Base-by-base conservation (phyloP, 2,329 filamentous ascomycete genomes). In the Lecanicillium sp. region DNA sequence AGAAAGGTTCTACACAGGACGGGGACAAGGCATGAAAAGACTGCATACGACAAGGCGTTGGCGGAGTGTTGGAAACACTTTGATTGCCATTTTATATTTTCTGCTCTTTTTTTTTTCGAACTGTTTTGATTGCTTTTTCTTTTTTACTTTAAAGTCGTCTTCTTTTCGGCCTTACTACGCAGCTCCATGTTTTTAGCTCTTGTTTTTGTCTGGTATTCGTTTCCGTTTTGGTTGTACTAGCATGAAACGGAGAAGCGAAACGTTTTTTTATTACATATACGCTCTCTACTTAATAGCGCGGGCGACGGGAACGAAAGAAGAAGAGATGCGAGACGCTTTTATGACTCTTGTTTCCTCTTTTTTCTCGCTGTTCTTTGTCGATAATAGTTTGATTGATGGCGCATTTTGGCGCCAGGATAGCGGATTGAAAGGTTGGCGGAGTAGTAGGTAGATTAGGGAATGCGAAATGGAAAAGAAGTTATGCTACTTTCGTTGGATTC, bases 161-260 rank as follows among this genome's bases (percentile, higher is more conserved):
- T 37, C 36, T 40, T 11, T 17, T 31, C 37, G 18, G 37, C 44
- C 29, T 25, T 25, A 7, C 11, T 25, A 6, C 11, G 7, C 7
- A 25, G 22, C 6, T 11, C 7, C 22, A 11, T 38, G n/a, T 15
- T 40, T 38, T 37, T 36, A 29, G 17, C 45, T 31, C 33, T 36
- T 39, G 41, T 14, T 15, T 30, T 40, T n/a, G 36, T 45, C 37
- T 35, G 11, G 11, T 39, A 29, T 40, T 40, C 22, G 17, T 42
- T 29, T 34, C 25, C 41, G 37, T 30, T 33, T n/a, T n/a, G n/a
- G n/a, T n/a, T 28, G 22, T 18, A n/a, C 11, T 10, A 33, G 30
- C 15, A 18, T 18, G 37, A 12, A 29, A 19, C 14, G 31, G 13
- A 35, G 38, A 18, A 28, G 32, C n/a, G 18, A 18, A 22, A 5